A percentile compares a stretch with the other conserved stretches of the same genome.
These are phyloP conservation scores for Suillus luteus DNA, from an alignment of 768 basidiomycete species.

Conservation along the genomic window DNA sequence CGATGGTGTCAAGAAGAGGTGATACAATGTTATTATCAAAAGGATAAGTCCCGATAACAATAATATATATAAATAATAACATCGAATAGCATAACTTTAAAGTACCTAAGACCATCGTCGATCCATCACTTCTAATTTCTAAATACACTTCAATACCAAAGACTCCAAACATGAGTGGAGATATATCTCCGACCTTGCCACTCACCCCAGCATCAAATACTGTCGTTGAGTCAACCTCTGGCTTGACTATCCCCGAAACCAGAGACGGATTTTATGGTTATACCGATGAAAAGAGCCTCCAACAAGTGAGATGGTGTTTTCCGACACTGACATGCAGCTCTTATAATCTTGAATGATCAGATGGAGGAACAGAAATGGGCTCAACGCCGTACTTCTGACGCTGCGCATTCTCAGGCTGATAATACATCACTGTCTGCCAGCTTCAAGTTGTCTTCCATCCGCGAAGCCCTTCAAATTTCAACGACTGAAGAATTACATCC, in stretches of 20 bases:
- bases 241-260: conserved; percentile 46
- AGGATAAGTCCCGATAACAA: conserved; percentile 6
- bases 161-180: conserved; percentile 7
- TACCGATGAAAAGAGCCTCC: conserved; percentile 72
- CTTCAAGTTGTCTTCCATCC: conserved; percentile 41
- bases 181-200: background rate
- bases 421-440: conserved; percentile 38
- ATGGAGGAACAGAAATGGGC: conserved; percentile 76
- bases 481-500: conserved; percentile 17
- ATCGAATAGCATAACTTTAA: conserved; percentile 6
- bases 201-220: conserved; percentile 6
- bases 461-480: conserved; percentile 27
- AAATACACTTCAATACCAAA: background rate
- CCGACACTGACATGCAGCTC: conserved; percentile 11
- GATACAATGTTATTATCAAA: conserved; percentile 18
- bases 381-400: conserved; percentile 62
- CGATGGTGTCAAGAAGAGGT: conserved; percentile 36
- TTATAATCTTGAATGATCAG: conserved; percentile 37
- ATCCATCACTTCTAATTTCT: background rate
- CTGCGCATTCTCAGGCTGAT: conserved; percentile 19
- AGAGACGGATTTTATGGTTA: conserved; percentile 82
- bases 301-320: conserved; percentile 54
- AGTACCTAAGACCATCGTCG: background rate
- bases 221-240: conserved; percentile 25
- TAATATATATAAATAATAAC: conserved; percentile 8